Evolutionary conservation across 768 basidiomycete species (phyloP).

Genomic region (Amanita subjunquillea): DNA sequence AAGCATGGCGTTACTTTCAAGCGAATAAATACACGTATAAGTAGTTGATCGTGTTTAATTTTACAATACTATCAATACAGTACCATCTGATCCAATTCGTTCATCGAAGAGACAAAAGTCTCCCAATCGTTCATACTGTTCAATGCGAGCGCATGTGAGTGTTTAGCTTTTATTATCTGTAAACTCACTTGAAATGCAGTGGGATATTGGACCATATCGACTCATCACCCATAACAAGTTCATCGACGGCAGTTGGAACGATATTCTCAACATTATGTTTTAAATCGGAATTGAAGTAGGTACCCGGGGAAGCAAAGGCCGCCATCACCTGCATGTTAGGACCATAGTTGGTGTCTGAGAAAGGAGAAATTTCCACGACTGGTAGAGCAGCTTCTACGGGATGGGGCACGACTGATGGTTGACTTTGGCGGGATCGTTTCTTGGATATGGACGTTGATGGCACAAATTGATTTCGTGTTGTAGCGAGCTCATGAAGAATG

Average conservation of each 20-base stretch:
- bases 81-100: background rate
- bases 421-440: conserved; percentile 39
- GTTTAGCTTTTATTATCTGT: background rate
- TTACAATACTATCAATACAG: background rate
- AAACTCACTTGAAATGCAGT: conserved; percentile 37
- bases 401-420: background rate
- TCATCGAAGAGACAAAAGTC: conserved; percentile 7
- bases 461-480: conserved; percentile 39
- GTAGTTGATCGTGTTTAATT: background rate
- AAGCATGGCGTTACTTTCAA: too few relatives aligned
- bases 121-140: conserved; percentile 16
- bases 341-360: background rate
- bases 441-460: conserved; percentile 25
- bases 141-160: background rate
- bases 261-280: background rate
- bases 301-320: background rate
- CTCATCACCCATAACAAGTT: conserved; percentile 14
- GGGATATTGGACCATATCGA: conserved; percentile 50
- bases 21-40: background rate
- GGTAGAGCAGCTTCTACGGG: background rate
- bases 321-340: background rate
- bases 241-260: background rate
- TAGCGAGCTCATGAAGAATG: conserved; percentile 46
- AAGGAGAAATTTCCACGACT: background rate
- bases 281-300: background rate